These are phyloP conservation scores for Cyclotella choctawhatcheeana DNA, from an alignment of 108 stramenopile species.

Conservation along the genomic window DNA sequence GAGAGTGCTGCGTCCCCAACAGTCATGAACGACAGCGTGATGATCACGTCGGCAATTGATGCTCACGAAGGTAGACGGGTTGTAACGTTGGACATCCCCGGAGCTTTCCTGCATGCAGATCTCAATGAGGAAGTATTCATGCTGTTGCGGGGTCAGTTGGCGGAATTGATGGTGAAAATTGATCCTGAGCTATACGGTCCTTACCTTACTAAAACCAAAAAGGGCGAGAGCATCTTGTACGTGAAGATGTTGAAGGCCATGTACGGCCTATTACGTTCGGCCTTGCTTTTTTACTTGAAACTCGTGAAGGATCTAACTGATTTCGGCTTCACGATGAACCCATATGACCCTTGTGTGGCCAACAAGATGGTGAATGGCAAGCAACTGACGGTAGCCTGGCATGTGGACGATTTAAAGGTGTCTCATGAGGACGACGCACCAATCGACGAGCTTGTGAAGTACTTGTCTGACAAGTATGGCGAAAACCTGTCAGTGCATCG, in stretches of 20 bases:
- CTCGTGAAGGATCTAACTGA: slow-evolving; percentile 11
- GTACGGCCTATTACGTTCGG: slow-evolving; percentile 8
- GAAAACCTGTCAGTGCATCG: neutral
- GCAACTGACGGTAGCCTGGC: slow-evolving; percentile 47
- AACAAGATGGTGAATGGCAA: slow-evolving; percentile 5
- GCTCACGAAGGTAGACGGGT: slow-evolving; percentile 1
- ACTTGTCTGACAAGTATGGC: neutral
- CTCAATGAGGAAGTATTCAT: slow-evolving; percentile 28
- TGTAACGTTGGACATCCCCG: neutral
- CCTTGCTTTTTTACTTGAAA: slow-evolving; percentile 5
- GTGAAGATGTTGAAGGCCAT: slow-evolving; percentile 53
- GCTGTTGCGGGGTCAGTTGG: slow-evolving; percentile 8
- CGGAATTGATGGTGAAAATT: slow-evolving; percentile 1
- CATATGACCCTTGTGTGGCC: slow-evolving; percentile 52
- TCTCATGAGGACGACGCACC: slow-evolving; percentile 37
- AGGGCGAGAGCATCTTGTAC: slow-evolving; percentile 36
- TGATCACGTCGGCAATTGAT: slow-evolving; percentile 19
- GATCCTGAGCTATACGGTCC: neutral
- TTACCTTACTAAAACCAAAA: slow-evolving; percentile 6
- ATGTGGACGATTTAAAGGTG: slow-evolving; percentile 60
- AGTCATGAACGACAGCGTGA: slow-evolving; percentile 21
- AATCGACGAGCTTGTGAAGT: neutral
- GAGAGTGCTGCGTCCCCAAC: slow-evolving; percentile 36
- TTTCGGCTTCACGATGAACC: slow-evolving; percentile 52
- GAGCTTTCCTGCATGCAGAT: slow-evolving; percentile 3